A percentile compares a stretch with the other conserved stretches of the same genome.
Evolutionary conservation across 495 filamentous ascomycete genomes (phyloP).

Genomic region (Neurospora sp.): DNA sequence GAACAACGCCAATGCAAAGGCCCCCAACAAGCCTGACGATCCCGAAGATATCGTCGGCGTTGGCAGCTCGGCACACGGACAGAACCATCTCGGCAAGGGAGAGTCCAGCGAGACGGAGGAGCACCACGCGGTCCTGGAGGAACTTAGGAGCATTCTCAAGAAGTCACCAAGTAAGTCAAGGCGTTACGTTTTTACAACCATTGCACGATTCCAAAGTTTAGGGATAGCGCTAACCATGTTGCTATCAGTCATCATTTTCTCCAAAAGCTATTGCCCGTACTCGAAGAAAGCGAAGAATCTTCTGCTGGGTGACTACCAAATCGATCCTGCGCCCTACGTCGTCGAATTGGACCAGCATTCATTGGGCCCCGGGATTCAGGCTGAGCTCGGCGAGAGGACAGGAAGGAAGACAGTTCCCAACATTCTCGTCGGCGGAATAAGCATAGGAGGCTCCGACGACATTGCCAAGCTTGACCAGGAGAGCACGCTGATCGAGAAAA

Average conservation of each 20-base stretch:
- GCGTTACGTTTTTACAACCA: neutral
- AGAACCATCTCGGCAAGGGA: conserved; percentile 32
- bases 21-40: conserved; percentile 43
- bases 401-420: conserved; percentile 85
- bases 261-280: conserved; percentile 83
- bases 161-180: conserved; percentile 60
- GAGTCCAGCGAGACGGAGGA: conserved; percentile 43
- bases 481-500: conserved; percentile 59
- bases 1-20: conserved; percentile 41
- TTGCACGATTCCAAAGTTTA: neutral
- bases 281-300: conserved; percentile 75
- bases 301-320: conserved; percentile 70
- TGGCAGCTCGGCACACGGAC: conserved; percentile 53
- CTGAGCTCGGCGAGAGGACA: conserved; percentile 56
- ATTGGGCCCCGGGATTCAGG: conserved; percentile 62
- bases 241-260: conserved; percentile 77
- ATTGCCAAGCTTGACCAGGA: conserved; percentile 60
- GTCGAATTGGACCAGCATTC: conserved; percentile 84
- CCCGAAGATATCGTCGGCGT: conserved; percentile 38
- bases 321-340: conserved; percentile 72
- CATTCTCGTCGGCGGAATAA: conserved; percentile 74
- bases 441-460: conserved; percentile 87
- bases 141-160: conserved; percentile 70
- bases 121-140: conserved; percentile 47
- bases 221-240: conserved; percentile 14